Evolutionary conservation across 805 yeast genomes (phyloP), one percentile per base, ranked within the genome.

Genomic region (Ogataea pignaliae): DNA sequence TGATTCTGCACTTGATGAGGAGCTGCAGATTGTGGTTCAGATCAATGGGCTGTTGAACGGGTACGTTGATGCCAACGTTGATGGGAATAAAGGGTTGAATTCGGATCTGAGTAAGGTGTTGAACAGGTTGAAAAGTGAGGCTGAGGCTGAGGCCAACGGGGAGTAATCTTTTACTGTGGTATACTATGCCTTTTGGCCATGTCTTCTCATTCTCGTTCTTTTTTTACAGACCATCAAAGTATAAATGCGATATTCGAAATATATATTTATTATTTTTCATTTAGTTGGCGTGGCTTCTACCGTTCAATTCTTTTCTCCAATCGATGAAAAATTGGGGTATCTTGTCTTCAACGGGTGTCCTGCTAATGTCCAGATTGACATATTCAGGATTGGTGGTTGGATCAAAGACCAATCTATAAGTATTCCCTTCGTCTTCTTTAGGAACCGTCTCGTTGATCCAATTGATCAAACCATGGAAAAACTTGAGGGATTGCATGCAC

Each of bases 381-480:
- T 84, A 73, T 17, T 80, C 70, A 42, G 76, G 73, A 29, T 76
- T 73, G 9, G 69, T 65, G 3, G 42, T 32, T 2, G 83, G 75
- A 51, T 78, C 79, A 56, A 74, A 86, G n/a, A 73, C 70, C 47
- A 81, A 64, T 44, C 73, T 68, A 70, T 75, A 79, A 1, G 78
- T 75, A 38, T 68, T 74, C 17, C 66, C 61, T 46, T 80, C 79
- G 36, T 76, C 64, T 34, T 52, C 77, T 28, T 70, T 67, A 11
- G 87, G 83, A 15, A 83, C 67, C 18, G 65, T 64, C 17, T 71
- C 72, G 35, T 69, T 69, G 30, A 91, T 60, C 96, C 96, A 89
- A 45, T 86, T 88, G 42, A 88, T 69, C 15, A 84, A 75, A 0
- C 93, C 89, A 3, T 91, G 91, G 63, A 88, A 86, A 80, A 95